A percentile compares a stretch with the other conserved stretches of the same genome.
These are phyloP conservation scores for Euphorbia tirucalli DNA, from an alignment of 345 rosid genomes.

Conservation along the genomic window DNA sequence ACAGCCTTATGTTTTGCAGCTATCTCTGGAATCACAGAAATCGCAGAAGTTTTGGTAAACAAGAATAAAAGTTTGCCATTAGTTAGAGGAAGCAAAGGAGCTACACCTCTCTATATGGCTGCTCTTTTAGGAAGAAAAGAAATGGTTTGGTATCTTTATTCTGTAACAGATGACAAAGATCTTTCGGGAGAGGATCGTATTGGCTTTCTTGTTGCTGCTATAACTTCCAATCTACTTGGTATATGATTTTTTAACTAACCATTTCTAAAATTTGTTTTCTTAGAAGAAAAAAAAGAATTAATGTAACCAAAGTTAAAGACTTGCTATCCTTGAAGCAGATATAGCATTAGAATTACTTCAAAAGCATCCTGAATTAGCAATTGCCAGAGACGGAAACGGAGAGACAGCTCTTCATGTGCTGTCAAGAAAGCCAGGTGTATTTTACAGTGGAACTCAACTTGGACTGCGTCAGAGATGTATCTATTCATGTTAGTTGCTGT, in stretches of 20 bases:
- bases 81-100: constrained; percentile 10
- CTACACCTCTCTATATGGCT: constrained; percentile 17
- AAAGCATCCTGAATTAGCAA: constrained; percentile 14
- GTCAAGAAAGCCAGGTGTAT: constrained; percentile 20
- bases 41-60: constrained; percentile 16
- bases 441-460: background rate
- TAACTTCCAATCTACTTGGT: constrained; percentile 10
- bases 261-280: background rate
- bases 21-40: constrained; percentile 16
- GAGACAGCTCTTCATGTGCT: constrained; percentile 18
- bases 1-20: constrained; percentile 30
- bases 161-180: background rate
- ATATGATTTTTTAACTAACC: background rate
- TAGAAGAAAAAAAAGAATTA: too few relatives aligned
- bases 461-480: constrained; percentile 20
- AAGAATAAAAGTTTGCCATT: constrained; percentile 2
- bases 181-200: constrained; percentile 7
- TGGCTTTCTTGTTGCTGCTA: constrained; percentile 14
- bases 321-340: background rate
- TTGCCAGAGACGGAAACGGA: constrained; percentile 8
- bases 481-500: constrained; percentile 28
- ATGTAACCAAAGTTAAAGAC: background rate
- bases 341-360: constrained; percentile 8
- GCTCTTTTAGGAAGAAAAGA: constrained; percentile 18
- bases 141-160: constrained; percentile 18